Base-by-base conservation (phyloP, 2,329 filamentous ascomycete species). In the Dactylella cylindrospora region DNA sequence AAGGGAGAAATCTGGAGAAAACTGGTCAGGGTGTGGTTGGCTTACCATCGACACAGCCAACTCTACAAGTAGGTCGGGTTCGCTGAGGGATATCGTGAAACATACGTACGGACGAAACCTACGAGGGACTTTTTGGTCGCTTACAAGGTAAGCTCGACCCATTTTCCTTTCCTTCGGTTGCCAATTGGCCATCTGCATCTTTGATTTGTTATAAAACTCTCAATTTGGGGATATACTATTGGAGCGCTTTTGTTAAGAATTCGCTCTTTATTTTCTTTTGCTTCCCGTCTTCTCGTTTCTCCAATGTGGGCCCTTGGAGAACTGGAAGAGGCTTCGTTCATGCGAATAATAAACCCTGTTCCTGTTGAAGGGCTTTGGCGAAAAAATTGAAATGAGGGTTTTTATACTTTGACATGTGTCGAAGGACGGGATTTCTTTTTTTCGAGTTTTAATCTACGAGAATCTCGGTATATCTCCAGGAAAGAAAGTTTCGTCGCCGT, bases 31-130 rank as follows among this genome's bases (percentile, higher is more conserved):
- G 44, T 17, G 13, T 8, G 19, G 19, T 17, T 47, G 13, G 33
- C 31, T 8, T 36, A 28, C 31, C 44, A 13, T 36, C 31, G 44
- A 38, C 44, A 47, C 19, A 25, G 22, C 20, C n/a, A 10, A 8
- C n/a, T 23, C n/a, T 17, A 29, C 17, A 28, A 28, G 28, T 6
- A 44, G 22, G 17, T 29, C 32, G 10, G 4, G 25, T 33, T 13
- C 23, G 10, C 22, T 54, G 57, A 62, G 57, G 57, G 57, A 62
- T 62, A 62, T 62, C 57, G 57, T 62, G 57, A 62, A 62, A 62
- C 57, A 54, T 49, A 61, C 47, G 40, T 23, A 59, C 22, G 20
- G 31, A 20, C 29, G 39, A 38, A 39, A 19, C 44, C 55, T 41
- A 32, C 49, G 57, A 62, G 57, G 57, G 57, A 62, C 57, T 62